A percentile compares a stretch with the other conserved stretches of the same genome.
Evolutionary conservation across 257 asterid species (phyloP).

Genomic region (Scutellaria baicalensis): DNA sequence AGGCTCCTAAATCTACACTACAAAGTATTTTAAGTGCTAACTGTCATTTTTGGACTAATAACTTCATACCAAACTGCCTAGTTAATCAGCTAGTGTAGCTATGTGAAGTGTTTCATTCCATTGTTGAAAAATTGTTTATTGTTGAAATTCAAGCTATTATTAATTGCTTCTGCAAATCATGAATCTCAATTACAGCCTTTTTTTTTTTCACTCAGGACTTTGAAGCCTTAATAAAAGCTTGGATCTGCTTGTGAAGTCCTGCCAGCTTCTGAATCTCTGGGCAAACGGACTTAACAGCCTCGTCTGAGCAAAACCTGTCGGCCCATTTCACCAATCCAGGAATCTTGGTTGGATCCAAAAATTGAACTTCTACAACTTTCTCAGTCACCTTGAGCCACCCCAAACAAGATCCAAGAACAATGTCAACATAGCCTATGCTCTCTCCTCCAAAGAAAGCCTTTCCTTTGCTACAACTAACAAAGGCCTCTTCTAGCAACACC

Average conservation of each 20-base stretch:
- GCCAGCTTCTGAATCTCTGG: conserved; percentile 16
- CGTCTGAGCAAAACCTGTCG: conserved; percentile 14
- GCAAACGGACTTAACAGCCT: conserved; percentile 21
- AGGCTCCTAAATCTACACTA: background rate
- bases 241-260: conserved; percentile 2
- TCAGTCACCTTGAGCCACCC: conserved; percentile 22
- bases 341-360: conserved; percentile 25
- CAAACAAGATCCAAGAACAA: conserved; percentile 21
- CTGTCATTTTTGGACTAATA: background rate
- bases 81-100: too few species aligned
- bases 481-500: conserved; percentile 7
- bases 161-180: too few species aligned
- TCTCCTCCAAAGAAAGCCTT: conserved; percentile 34
- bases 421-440: conserved; percentile 29
- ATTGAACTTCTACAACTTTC: background rate
- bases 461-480: conserved; percentile 25
- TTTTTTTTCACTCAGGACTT: too few species aligned
- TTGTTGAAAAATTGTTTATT: too few species aligned
- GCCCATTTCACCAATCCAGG: conserved; percentile 31
- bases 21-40: background rate
- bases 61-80: too few species aligned
- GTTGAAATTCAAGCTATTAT: too few species aligned
- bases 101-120: too few species aligned
- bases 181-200: too few species aligned
- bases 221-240: conserved; percentile 4